Percentiles rank a stretch among this genome's conserved stretches.
Evolutionary conservation across 768 basidiomycete genomes (phyloP).

Genomic region (Naganishia antarctica): DNA sequence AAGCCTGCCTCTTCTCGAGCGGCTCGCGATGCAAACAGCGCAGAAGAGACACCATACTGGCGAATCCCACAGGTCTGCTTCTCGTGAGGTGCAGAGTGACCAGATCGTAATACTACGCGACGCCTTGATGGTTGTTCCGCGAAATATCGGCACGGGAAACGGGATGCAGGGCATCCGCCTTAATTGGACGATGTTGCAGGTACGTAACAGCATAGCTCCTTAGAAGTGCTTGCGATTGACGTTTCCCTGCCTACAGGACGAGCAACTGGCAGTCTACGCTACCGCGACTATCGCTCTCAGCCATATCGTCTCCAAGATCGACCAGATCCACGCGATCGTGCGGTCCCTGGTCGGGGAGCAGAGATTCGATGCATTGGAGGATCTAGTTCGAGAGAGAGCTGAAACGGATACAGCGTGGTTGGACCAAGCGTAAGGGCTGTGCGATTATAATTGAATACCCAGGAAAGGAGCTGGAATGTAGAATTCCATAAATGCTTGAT

Average conservation of each 20-base stretch:
- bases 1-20: slow-evolving; percentile 40
- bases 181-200: slow-evolving; percentile 31
- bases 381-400: slow-evolving; percentile 9
- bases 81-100: not conserved
- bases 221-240: not conserved
- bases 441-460: too few relatives aligned
- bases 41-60: not conserved
- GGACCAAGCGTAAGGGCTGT: slow-evolving; percentile 5
- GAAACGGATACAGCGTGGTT: slow-evolving; percentile 12
- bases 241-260: slow-evolving; percentile 34
- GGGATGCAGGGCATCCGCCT: slow-evolving; percentile 22
- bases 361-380: slow-evolving; percentile 38
- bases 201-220: slow-evolving; percentile 10
- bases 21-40: slow-evolving; percentile 29
- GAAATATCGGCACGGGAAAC: too few relatives aligned
- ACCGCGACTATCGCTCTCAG: slow-evolving; percentile 42
- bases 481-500: too few relatives aligned
- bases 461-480: too few relatives aligned
- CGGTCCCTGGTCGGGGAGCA: slow-evolving; percentile 39
- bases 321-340: slow-evolving; percentile 38
- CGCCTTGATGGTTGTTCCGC: not conserved
- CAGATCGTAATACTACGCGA: not conserved
- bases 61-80: not conserved
- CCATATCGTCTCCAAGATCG: slow-evolving; percentile 33
- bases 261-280: slow-evolving; percentile 43